Evolutionary conservation across 495 filamentous ascomycete genomes (phyloP), one percentile per base, ranked within the genome.

Genomic region (Aeminium ludgeri): DNA sequence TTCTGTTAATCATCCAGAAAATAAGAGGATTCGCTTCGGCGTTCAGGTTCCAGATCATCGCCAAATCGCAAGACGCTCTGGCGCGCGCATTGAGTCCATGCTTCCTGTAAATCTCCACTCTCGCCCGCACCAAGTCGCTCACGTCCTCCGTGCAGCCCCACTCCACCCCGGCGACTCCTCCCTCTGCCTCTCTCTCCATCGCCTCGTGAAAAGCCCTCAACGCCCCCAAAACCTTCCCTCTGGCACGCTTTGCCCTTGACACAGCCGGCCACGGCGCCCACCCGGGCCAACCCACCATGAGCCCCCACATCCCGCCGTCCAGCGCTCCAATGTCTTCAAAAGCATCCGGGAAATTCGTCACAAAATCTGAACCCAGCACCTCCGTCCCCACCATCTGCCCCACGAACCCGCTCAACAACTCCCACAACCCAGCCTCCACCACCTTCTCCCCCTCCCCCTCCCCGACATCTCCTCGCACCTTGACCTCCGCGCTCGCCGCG

Each of bases 1-100:
- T 64, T 37, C 65, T 71, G 12, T 72, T 48, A 15, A 76, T 36
- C 34, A 64, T 63, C 73, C 73, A 78, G 50, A 72, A 77, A 2
- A 66, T 63, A 34, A 68, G 55, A 23, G 65, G 61, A 11, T 66
- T 61, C 1, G 64, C 54, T 41, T 76, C 67, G 8, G 65, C 66
- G 41, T 67, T 64, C 43, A 71, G 52, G 15, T 64, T 65, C 67
- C 72, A 77, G 10, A 74, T 49, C 16, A 75, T 20, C 17, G 47
- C 32, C 5, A 56, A 49, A 1, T 55, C 49, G 10, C 42, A 31
- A 5, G 57, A 20, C 1, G 59, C 55, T 5, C 57, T 48, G 0
- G 43, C 51, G 18, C 31, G 30, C 0, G 45, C 38, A 8, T 48
- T 48, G 15, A 53, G 33, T 15, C 39, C 30, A 29, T 55, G 33